Base-by-base conservation (phyloP, 108 stramenopile species). In the Hondaea fermentalgiana region DNA sequence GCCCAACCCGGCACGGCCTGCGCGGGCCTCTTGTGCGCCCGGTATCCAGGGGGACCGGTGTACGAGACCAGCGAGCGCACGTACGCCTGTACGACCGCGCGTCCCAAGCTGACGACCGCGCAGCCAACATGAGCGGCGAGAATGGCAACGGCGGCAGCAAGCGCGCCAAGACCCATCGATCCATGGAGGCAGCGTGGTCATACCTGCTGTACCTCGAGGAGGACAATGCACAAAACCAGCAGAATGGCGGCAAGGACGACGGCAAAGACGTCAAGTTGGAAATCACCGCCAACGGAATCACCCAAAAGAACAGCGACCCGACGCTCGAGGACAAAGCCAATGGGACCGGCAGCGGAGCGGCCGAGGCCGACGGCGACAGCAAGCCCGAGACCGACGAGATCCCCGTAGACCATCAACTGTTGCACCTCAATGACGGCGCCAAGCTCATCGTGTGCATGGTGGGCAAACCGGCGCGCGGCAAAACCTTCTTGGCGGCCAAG, bases 401-500 rank as follows among this genome's bases (percentile, higher is more conserved):
- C 76, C 76, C 76, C 25, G 76, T 83, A 17, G 76, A 83, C 51
- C 49, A 83, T 12, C 76, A 83, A 23, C 51, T 83, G 49, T 45
- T 83, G 49, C 76, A 83, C 28, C 76, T 83, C 19, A 83, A 83
- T 35, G 76, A 83, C 51, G 76, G 76, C 45, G 76, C 76, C 57
- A 93, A 93, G 72, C 91, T 99, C 45, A 94, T 99, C 47, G 93
- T 99, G 35, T 93, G 97, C 92, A 97, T 99, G 96, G 96, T 98
- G n/a, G 98, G 98, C 5, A 91, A 98, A 21, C 98, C 98, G 0
- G 99, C 96, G 1, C 96, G 97, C 10, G 99, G 99, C 4, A 99
- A 99, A 89, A 99, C 98, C 19, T 97, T 96, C 90, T 97, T 98
- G 87, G 96, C 97, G 76, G 94, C 96, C 72, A 97, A 98, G 51